Conservation (phyloP, 805 yeast genomes). For the Starmerella bacillaris region DNA sequence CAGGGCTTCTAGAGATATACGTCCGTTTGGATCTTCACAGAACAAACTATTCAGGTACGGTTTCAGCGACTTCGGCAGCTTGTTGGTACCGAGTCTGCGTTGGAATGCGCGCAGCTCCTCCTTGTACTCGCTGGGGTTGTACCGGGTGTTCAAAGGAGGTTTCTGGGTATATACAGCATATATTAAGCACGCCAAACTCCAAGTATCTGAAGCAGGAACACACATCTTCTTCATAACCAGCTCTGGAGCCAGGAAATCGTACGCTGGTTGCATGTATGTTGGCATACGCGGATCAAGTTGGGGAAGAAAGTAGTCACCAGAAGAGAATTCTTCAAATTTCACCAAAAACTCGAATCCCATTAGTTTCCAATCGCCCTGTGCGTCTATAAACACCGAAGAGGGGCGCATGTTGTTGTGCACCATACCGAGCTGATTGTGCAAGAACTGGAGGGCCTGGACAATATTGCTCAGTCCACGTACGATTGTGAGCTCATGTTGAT, state of each 20-base stretch:
- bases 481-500: conserved; percentile 50
- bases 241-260: conserved; percentile 74
- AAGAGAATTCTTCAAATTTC: conserved; percentile 32
- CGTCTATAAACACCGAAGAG: conserved; percentile 53
- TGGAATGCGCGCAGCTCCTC: conserved; percentile 29
- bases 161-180: conserved; percentile 44
- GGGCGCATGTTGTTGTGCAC: conserved; percentile 73
- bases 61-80: conserved; percentile 36
- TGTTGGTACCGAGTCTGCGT: conserved; percentile 23
- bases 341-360: conserved; percentile 47
- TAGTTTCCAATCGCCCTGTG: conserved; percentile 79
- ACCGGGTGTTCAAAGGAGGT: conserved; percentile 31
- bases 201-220: conserved; percentile 57
- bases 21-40: conserved; percentile 34
- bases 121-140: conserved; percentile 33
- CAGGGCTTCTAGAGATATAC: conserved; percentile 47
- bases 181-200: conserved; percentile 65
- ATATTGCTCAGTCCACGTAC: conserved; percentile 72
- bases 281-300: conserved; percentile 66
- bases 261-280: conserved; percentile 44
- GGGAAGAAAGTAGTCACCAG: conserved; percentile 46
- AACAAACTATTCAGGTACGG: conserved; percentile 23
- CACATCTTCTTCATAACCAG: conserved; percentile 47
- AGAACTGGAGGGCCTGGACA: conserved; percentile 59
- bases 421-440: conserved; percentile 57